phyloP scores from a whole-genome alignment of 768 basidiomycete species.

The Pilatotrama ljubarskyi region DNA sequence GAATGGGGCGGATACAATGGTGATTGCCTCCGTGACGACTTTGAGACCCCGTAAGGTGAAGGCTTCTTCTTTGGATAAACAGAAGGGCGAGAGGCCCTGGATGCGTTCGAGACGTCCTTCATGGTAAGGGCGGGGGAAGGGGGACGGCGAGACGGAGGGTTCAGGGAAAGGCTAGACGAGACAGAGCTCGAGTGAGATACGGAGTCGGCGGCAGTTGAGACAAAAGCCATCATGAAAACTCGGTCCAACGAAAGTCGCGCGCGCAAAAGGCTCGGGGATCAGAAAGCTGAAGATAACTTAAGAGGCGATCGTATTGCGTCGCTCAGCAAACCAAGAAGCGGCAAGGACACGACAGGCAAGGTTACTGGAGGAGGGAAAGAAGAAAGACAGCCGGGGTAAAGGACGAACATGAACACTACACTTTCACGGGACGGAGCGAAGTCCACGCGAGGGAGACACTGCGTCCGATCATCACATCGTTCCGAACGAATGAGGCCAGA shows the following conservation, averaged over 20 bases:
- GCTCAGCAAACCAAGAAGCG: slow-evolving; percentile 8
- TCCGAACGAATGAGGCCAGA: background rate
- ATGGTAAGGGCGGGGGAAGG: slow-evolving; percentile 45
- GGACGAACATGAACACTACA: slow-evolving; percentile 18
- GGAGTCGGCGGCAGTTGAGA: background rate
- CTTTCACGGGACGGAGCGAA: slow-evolving; percentile 15
- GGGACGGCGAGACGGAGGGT: background rate
- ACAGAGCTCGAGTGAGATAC: slow-evolving; percentile 15
- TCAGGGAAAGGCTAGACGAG: slow-evolving; percentile 16
- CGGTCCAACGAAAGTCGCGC: slow-evolving; percentile 7
- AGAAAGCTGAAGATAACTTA: background rate
- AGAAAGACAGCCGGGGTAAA: background rate
- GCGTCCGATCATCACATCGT: slow-evolving; percentile 24
- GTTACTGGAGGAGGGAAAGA: background rate
- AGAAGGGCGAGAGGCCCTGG: slow-evolving; percentile 59
- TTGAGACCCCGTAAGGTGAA: slow-evolving; percentile 76
- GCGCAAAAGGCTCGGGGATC: background rate
- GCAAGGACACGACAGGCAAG: background rate
- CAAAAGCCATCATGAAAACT: slow-evolving; percentile 10
- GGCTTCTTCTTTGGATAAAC: slow-evolving; percentile 86
- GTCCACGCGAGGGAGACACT: slow-evolving; percentile 11
- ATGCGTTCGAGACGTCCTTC: slow-evolving; percentile 75
- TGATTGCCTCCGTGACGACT: slow-evolving; percentile 51
- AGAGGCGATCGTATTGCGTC: background rate
- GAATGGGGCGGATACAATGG: slow-evolving; percentile 48